Percentiles rank a stretch among this genome's conserved stretches.
Conservation (phyloP, 805 yeast species). For the Metschnikowia proteae region DNA sequence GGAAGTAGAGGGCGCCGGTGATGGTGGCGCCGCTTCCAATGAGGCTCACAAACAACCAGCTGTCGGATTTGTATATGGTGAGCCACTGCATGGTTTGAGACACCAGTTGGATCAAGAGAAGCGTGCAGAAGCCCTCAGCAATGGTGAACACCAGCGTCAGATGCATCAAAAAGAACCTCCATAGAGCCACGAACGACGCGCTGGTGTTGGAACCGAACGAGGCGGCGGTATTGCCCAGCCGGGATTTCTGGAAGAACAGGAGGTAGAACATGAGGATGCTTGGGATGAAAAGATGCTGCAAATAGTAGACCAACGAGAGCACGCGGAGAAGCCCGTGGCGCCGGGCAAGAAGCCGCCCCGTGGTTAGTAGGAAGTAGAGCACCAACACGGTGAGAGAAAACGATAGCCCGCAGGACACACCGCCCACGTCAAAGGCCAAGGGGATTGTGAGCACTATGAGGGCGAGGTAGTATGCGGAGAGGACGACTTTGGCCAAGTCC, state of each 20-base stretch:
- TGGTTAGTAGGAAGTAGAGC: slow-evolving; percentile 68
- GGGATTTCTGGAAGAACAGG: slow-evolving; percentile 16
- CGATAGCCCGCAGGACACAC: slow-evolving; percentile 82
- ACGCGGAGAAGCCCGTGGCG: slow-evolving; percentile 41
- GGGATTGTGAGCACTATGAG: slow-evolving; percentile 82
- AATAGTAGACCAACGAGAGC: slow-evolving; percentile 57
- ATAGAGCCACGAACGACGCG: slow-evolving; percentile 34
- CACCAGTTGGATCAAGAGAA: slow-evolving; percentile 85
- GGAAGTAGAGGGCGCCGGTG: slow-evolving; percentile 71
- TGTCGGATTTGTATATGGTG: slow-evolving; percentile 57
- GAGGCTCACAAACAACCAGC: slow-evolving; percentile 74
- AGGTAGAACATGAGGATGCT: slow-evolving; percentile 69
- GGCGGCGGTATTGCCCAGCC: not conserved
- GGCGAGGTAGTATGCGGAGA: slow-evolving; percentile 45
- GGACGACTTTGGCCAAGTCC: slow-evolving; percentile 12
- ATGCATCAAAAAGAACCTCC: slow-evolving; percentile 70
- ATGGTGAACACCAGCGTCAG: slow-evolving; percentile 88
- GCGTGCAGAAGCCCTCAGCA: slow-evolving; percentile 89
- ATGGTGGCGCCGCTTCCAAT: slow-evolving; percentile 70
- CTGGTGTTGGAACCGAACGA: not conserved
- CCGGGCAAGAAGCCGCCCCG: slow-evolving; percentile 56
- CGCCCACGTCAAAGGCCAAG: slow-evolving; percentile 91
- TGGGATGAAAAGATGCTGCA: slow-evolving; percentile 82
- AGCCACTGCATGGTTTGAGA: slow-evolving; percentile 81
- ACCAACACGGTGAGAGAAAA: slow-evolving; percentile 61